Base-by-base conservation (phyloP, 2,329 filamentous ascomycete genomes). In the Hymenoscyphus salicellus region DNA sequence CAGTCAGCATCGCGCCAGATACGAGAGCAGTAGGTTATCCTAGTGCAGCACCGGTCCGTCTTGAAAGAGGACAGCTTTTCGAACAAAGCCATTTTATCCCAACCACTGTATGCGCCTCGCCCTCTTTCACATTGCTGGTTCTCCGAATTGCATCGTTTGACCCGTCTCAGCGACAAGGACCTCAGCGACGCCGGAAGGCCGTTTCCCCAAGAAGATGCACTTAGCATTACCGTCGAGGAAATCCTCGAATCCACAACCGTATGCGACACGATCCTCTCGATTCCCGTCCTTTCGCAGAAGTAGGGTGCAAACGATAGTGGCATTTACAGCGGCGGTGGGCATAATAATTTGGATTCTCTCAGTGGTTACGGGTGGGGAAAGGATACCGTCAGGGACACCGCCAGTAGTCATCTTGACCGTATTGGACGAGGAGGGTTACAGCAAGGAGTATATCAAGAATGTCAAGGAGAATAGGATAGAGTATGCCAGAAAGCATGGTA, bases 201-300 rank as follows among this genome's bases (percentile, higher is more conserved):
- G 55, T 58, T 58, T 52, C 59, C 49, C 55, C 38, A n/a, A 69
- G 73, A 81, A 72, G 71, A 95, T 97, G 92, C 93, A 97, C 78
- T 93, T 94, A 82, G 92, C 93, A 69, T 88, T 96, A 72, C 93
- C 93, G 63, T 86, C 92, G 73, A 89, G 93, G 77, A 96, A 94
- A 80, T 87, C 85, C 74, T 94, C 91, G 70, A 87, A 89, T 75
- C 86, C 90, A 70, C 86, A 88, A 70, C 88, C 89, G 33, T 94
- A 91, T 78, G 83, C 83, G 69, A 82, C 85, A 58, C 83, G 87
- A 73, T 82, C 84, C 69, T 80, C 86, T 73, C 79, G 82, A 70
- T 77, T 84, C 68, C 77, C 86, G 58, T 73, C 81, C 66, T 74
- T 86, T 68, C 85, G 90, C 67, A 84, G 86, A 70, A 86, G 83